Conservation (phyloP, 1,139 yeast species). For the Taphrina flavorubra region DNA sequence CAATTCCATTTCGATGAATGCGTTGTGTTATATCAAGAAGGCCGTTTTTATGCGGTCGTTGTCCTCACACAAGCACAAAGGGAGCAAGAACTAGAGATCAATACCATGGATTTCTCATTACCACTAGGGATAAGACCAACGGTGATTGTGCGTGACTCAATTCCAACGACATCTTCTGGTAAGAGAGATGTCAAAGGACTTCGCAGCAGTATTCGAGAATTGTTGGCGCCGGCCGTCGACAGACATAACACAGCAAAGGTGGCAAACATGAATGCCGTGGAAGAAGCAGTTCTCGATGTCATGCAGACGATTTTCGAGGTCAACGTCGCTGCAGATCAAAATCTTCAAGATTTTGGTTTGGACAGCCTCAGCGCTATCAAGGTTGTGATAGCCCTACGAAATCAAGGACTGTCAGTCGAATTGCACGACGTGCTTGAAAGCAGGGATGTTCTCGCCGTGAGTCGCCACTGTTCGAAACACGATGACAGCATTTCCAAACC, state of each 20-base stretch:
- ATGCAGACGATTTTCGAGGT: conserved; percentile 2
- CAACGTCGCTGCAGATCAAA: background rate
- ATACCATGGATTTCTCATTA: background rate
- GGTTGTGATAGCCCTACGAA: conserved; percentile 29
- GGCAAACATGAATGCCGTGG: background rate
- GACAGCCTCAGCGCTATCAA: conserved; percentile 37
- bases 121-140: conserved; percentile 21
- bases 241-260: background rate
- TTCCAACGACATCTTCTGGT: conserved; percentile 29
- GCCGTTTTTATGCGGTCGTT: conserved; percentile 43
- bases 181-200: conserved; percentile 23
- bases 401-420: background rate
- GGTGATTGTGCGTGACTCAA: background rate
- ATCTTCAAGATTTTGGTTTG: conserved; percentile 8
- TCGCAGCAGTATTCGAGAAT: background rate
- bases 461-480: background rate
- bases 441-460: background rate
- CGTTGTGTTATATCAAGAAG: conserved; percentile 41
- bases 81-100: background rate
- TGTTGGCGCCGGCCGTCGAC: background rate
- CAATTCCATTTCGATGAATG: conserved; percentile 35
- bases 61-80: conserved; percentile 20
- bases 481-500: background rate
- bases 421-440: conserved; percentile 25
- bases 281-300: background rate